Evolutionary conservation across 495 filamentous ascomycete genomes (phyloP).

Genomic region (Jackrogersella multiformis): DNA sequence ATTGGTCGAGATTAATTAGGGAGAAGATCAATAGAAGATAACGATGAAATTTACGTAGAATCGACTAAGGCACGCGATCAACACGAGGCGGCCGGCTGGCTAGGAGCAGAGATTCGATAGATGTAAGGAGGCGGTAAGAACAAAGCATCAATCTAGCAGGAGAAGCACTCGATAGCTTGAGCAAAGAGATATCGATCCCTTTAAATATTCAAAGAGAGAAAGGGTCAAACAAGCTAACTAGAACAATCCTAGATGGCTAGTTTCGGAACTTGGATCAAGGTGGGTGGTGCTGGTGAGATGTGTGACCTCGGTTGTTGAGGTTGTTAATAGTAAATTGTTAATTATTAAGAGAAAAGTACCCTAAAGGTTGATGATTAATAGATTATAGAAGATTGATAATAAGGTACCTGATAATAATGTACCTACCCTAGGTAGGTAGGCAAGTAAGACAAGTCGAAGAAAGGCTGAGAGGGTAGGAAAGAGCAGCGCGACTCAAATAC

Average conservation of each 20-base stretch:
- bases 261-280: neutral
- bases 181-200: neutral
- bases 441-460: neutral
- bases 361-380: no score
- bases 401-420: no score
- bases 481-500: neutral
- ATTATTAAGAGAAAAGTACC: neutral
- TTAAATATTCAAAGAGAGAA: constrained; percentile 1
- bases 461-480: neutral
- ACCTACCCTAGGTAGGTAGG: no score
- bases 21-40: constrained; percentile 14
- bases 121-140: constrained; percentile 11
- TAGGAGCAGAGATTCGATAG: neutral
- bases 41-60: neutral
- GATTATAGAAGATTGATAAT: no score
- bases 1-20: constrained; percentile 17
- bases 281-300: neutral
- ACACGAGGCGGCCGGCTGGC: neutral
- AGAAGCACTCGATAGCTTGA: neutral
- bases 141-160: constrained; percentile 15
- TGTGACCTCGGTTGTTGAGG: constrained; percentile 19
- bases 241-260: neutral
- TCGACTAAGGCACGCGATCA: constrained; percentile 11
- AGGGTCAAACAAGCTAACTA: constrained; percentile 8
- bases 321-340: neutral